A percentile compares a stretch with the other conserved stretches of the same genome.
phyloP scores from a whole-genome alignment of 768 basidiomycete genomes.

The Boletus huronensis region DNA sequence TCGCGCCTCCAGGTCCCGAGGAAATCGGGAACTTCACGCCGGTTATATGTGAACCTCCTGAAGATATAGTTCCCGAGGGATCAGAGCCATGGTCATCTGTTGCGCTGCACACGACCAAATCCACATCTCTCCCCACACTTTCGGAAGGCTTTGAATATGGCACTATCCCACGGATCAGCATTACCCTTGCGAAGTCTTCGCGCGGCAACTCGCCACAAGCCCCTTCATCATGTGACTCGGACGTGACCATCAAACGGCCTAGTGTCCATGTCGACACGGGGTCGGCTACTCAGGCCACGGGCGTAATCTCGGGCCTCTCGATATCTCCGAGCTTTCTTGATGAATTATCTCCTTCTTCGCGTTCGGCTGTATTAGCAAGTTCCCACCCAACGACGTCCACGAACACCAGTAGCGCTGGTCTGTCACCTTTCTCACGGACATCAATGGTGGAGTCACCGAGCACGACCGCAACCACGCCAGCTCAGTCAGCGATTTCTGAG shows the following conservation, averaged over 20 bases:
- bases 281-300: slow-evolving; percentile 20
- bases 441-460: slow-evolving; percentile 25
- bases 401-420: slow-evolving; percentile 21
- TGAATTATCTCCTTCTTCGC: slow-evolving; percentile 22
- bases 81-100: slow-evolving; percentile 15
- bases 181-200: slow-evolving; percentile 29
- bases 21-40: slow-evolving; percentile 25
- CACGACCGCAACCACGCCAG: slow-evolving; percentile 28
- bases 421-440: slow-evolving; percentile 30
- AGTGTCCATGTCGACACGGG: slow-evolving; percentile 31
- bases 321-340: slow-evolving; percentile 15
- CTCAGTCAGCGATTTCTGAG: slow-evolving; percentile 23
- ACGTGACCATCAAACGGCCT: slow-evolving; percentile 23
- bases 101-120: slow-evolving; percentile 10
- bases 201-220: slow-evolving; percentile 27
- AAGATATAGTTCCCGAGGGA: slow-evolving; percentile 24
- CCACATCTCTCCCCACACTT: slow-evolving; percentile 13
- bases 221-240: slow-evolving; percentile 27
- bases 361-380: slow-evolving; percentile 21
- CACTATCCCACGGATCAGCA: slow-evolving; percentile 30
- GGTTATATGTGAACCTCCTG: slow-evolving; percentile 30
- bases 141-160: slow-evolving; percentile 12
- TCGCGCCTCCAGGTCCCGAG: slow-evolving; percentile 19
- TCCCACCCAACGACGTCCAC: slow-evolving; percentile 25
- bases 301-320: slow-evolving; percentile 10